Conservation (phyloP, 441 rosid genomes). For the Melastoma candidum region DNA sequence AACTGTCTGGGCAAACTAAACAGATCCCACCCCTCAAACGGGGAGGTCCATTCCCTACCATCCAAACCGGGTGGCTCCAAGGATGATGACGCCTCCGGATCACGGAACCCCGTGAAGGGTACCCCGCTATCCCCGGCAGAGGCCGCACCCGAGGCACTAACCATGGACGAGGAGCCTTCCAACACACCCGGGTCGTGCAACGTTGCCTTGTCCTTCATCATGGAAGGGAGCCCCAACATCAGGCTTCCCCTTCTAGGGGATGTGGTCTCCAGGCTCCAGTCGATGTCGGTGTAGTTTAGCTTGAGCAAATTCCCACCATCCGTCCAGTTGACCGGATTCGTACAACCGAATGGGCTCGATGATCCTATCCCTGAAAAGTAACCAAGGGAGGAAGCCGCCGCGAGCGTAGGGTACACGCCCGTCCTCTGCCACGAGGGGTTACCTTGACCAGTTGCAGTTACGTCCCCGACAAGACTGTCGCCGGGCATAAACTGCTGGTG, state of each 20-base stretch:
- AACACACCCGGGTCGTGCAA: slow-evolving; percentile 24
- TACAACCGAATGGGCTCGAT: slow-evolving; percentile 45
- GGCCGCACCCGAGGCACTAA: slow-evolving; percentile 33
- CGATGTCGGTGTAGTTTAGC: slow-evolving; percentile 59
- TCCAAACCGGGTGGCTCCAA: slow-evolving; percentile 32
- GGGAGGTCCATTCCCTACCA: slow-evolving; percentile 72
- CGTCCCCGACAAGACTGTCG: slow-evolving; percentile 32
- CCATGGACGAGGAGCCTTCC: slow-evolving; percentile 23
- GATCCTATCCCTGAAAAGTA: slow-evolving; percentile 63
- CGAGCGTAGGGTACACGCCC: slow-evolving; percentile 40
- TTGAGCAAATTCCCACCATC: slow-evolving; percentile 47
- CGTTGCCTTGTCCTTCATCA: slow-evolving; percentile 25
- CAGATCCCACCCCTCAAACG: slow-evolving; percentile 78
- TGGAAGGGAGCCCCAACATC: slow-evolving; percentile 35
- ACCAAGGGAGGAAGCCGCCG: slow-evolving; percentile 80
- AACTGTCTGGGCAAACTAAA: slow-evolving; percentile 76
- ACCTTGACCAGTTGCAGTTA: slow-evolving; percentile 35
- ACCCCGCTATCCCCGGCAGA: slow-evolving; percentile 27
- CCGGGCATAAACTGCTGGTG: slow-evolving; percentile 36
- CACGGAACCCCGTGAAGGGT: slow-evolving; percentile 28
- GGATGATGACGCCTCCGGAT: slow-evolving; percentile 17
- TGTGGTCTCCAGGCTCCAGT: slow-evolving; percentile 66
- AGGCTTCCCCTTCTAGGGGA: slow-evolving; percentile 31
- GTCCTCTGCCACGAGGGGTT: slow-evolving; percentile 48
- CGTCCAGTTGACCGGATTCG: slow-evolving; percentile 76